Percentiles rank a stretch among this genome's conserved stretches.
Evolutionary conservation across 2,329 filamentous ascomycete genomes (phyloP).

Genomic region (Meredithiella fracta): DNA sequence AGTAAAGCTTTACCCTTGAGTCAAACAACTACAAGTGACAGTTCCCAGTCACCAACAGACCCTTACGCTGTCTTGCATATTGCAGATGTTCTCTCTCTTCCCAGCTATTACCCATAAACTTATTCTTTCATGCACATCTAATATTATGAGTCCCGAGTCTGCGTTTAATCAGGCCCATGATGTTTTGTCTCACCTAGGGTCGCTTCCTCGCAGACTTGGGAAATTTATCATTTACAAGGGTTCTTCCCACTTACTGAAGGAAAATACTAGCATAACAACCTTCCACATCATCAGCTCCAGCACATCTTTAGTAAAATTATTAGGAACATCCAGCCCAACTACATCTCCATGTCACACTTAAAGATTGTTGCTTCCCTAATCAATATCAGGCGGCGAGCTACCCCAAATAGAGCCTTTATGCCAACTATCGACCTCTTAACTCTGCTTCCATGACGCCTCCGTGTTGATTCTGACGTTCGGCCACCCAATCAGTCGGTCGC

Average conservation of each 20-base stretch:
- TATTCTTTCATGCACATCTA: not conserved
- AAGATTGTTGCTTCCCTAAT: too few relatives aligned
- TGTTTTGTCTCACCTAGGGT: not conserved
- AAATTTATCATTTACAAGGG: not conserved
- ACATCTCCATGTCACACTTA: too few relatives aligned
- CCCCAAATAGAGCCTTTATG: not conserved
- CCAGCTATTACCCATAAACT: not conserved
- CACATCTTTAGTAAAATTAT: not conserved
- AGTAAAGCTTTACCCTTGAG: too few relatives aligned
- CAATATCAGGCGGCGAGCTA: too few relatives aligned
- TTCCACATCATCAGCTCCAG: not conserved
- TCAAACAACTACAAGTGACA: too few relatives aligned
- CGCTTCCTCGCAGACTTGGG: not conserved
- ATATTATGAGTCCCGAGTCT: not conserved
- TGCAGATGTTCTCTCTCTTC: not conserved
- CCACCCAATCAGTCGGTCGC: not conserved
- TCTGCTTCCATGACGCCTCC: not conserved
- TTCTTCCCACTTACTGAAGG: not conserved
- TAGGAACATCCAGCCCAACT: not conserved
- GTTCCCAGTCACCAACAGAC: not conserved
- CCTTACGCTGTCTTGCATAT: not conserved
- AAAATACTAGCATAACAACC: not conserved
- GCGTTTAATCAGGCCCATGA: not conserved
- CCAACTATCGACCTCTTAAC: not conserved
- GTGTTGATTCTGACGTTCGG: not conserved